Evolutionary conservation across 2,329 filamentous ascomycete species (phyloP).

Genomic region (Juglanconis sp.): DNA sequence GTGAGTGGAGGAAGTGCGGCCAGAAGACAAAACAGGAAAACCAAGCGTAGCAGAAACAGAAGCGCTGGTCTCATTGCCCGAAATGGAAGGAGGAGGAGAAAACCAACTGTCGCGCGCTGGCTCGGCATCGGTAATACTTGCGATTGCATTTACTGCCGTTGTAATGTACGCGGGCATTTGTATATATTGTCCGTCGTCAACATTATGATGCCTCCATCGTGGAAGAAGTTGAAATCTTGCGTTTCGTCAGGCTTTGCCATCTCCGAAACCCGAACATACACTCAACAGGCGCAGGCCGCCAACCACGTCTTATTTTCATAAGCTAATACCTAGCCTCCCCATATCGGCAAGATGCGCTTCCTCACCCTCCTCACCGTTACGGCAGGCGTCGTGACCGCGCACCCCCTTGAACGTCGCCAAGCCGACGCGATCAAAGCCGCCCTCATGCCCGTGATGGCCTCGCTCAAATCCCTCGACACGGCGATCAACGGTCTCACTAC

Average conservation of each 20-base stretch:
- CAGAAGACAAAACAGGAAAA: background rate
- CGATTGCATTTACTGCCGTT: background rate
- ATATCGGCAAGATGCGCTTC: background rate
- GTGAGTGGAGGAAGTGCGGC: background rate
- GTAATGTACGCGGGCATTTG: background rate
- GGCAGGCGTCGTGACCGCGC: background rate
- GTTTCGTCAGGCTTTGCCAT: background rate
- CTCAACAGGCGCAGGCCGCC: slow-evolving; percentile 6
- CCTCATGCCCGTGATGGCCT: slow-evolving; percentile 8
- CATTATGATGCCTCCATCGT: background rate
- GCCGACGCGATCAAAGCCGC: slow-evolving; percentile 6
- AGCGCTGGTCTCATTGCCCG: background rate
- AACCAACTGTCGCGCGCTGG: background rate
- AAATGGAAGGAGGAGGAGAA: slow-evolving; percentile 12
- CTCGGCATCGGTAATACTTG: background rate
- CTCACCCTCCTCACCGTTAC: slow-evolving; percentile 1
- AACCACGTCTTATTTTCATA: background rate
- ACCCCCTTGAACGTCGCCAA: background rate
- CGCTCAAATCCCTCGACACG: slow-evolving; percentile 11
- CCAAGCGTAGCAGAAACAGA: background rate
- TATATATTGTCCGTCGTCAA: background rate
- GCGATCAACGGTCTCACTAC: slow-evolving; percentile 9
- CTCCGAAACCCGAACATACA: background rate
- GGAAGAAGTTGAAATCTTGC: background rate
- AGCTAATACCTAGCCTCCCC: background rate